These are phyloP conservation scores for Meredithiella fracta DNA, from an alignment of 2,329 filamentous ascomycete genomes.

Conservation along the genomic window DNA sequence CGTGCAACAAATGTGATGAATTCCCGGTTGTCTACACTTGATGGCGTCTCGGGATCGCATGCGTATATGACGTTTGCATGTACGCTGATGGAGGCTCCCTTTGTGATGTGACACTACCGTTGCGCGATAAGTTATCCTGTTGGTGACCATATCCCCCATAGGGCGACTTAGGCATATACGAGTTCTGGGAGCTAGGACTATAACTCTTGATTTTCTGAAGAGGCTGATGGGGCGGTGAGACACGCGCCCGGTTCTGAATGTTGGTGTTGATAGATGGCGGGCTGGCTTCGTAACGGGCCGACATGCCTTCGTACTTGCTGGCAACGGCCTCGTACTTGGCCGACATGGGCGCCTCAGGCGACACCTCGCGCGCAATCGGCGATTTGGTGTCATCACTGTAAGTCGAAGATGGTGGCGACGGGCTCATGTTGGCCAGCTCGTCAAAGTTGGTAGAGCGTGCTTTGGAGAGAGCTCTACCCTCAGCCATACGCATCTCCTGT, in stretches of 20 bases:
- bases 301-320: constrained; percentile 4
- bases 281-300: constrained; percentile 5
- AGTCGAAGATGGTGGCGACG: constrained; percentile 10
- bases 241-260: not conserved
- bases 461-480: constrained; percentile 41
- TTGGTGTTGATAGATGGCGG: not conserved
- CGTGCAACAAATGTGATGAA: constrained; percentile 53
- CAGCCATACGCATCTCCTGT: constrained; percentile 43
- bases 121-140: constrained; percentile 15
- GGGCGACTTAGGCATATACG: constrained; percentile 4
- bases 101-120: constrained; percentile 18
- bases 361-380: constrained; percentile 10
- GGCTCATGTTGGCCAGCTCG: constrained; percentile 1
- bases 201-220: constrained; percentile 8
- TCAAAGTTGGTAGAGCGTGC: constrained; percentile 20
- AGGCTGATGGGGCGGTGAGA: not conserved
- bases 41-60: not conserved
- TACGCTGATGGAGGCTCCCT: constrained; percentile 18
- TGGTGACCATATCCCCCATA: constrained; percentile 1
- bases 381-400: constrained; percentile 9
- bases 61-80: constrained; percentile 7
- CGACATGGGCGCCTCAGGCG: constrained; percentile 6
- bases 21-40: constrained; percentile 1
- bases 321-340: constrained; percentile 4
- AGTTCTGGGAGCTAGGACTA: constrained; percentile 5